Percentiles rank a stretch among this genome's conserved stretches.
phyloP scores from a whole-genome alignment of 768 basidiomycete genomes.

The Stropharia rugosoannulata region DNA sequence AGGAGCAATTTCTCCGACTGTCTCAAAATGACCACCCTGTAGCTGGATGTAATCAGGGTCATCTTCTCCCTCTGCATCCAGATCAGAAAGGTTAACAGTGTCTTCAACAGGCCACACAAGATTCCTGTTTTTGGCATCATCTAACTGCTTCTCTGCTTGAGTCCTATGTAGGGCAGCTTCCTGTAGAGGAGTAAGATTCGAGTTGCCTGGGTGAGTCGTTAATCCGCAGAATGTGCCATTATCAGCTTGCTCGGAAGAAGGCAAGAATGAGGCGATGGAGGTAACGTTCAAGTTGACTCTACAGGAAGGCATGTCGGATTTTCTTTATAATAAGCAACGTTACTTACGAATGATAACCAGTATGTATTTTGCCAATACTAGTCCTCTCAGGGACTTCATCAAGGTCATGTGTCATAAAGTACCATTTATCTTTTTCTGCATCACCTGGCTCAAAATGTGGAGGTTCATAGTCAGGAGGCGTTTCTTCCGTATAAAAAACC shows the following conservation, averaged over 20 bases:
- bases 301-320: neutral
- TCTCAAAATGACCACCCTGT: constrained; percentile 35
- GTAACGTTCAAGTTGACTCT: constrained; percentile 73
- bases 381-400: constrained; percentile 75
- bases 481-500: constrained; percentile 76
- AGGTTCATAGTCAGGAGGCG: constrained; percentile 84
- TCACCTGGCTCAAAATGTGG: constrained; percentile 77
- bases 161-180: constrained; percentile 52
- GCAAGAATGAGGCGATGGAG: constrained; percentile 74
- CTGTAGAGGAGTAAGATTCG: constrained; percentile 53
- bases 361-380: constrained; percentile 63
- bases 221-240: constrained; percentile 55
- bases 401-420: constrained; percentile 74
- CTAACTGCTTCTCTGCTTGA: constrained; percentile 57
- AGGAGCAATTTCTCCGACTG: constrained; percentile 34
- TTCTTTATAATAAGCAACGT: neutral
- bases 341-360: constrained; percentile 72
- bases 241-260: constrained; percentile 56
- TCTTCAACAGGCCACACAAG: constrained; percentile 65
- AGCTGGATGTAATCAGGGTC: constrained; percentile 44
- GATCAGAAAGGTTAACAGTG: constrained; percentile 39
- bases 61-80: constrained; percentile 62
- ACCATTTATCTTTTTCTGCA: constrained; percentile 71
- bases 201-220: constrained; percentile 28
- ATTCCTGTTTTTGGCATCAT: constrained; percentile 61